Base-by-base conservation (phyloP, 1,284 basidiomycete species). In the Inonotus obliquus region DNA sequence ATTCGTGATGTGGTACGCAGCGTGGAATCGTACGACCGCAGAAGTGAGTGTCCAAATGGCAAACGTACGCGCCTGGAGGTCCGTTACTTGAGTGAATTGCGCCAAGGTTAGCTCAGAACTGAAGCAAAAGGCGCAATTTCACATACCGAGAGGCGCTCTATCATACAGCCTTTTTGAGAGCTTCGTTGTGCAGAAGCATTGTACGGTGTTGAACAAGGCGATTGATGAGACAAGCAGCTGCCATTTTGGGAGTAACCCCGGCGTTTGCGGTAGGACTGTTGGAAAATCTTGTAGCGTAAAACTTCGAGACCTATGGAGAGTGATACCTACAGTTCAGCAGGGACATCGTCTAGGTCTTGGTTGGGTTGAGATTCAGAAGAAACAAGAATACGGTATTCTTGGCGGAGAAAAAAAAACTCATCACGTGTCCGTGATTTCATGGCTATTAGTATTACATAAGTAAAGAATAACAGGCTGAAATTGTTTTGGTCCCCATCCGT, bases 21-120 rank as follows among this genome's bases (percentile, higher is more conserved):
- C 91, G 68, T 94, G 93, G 53, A 81, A 77, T 27, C 95, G 85
- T 53, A 97, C 84, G 27, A 90, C 76, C 14, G 91, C 91, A 3
- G 92, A 86, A 19, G 89, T 87, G 59, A 94, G 75, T 0, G 94
- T 96, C 94, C 95, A 98, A 0, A 85, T 80, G 1, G 82, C 94
- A 71, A 96, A 96, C 1, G 93, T 91, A 47, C 95, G 83, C 35
- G 92, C 89, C 65, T 95, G 91, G 14, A 98, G 80, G 14, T 81
- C 76, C 9, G 89, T 94, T 21, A 97, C 95, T 96, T 73, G n/a
- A 19, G 10, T 5, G 58, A 25, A 17, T 37, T 11, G 23, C 29
- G 19, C 21, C 54, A 32, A 23, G 49, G 48, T 32, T 21, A 52
- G 25, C 23, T 4, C 35, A 35, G 48, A 11, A 4, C 9, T 35